A percentile compares a stretch with the other conserved stretches of the same genome.
Conservation (phyloP, 2,329 filamentous ascomycete species). For the Davidsoniella australis region DNA sequence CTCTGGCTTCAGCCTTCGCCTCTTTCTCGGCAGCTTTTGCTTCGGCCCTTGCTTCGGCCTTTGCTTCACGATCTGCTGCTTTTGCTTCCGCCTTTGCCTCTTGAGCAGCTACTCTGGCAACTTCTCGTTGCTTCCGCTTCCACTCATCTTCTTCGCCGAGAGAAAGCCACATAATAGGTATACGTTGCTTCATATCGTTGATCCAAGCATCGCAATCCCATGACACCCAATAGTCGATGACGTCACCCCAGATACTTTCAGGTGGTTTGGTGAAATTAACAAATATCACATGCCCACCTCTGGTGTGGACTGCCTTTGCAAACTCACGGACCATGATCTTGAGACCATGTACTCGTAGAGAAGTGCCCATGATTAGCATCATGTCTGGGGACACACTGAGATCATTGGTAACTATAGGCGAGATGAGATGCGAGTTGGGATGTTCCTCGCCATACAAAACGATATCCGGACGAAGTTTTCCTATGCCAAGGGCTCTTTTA, state of each 20-base stretch:
- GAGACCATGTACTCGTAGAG: slow-evolving; percentile 51
- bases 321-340: slow-evolving; percentile 57
- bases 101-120: slow-evolving; percentile 7
- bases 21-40: slow-evolving; percentile 8
- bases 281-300: slow-evolving; percentile 52
- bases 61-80: slow-evolving; percentile 6
- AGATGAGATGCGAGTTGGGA: slow-evolving; percentile 49
- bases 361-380: slow-evolving; percentile 54
- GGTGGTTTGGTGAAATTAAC: slow-evolving; percentile 57
- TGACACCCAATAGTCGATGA: slow-evolving; percentile 58
- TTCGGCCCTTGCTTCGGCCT: slow-evolving; percentile 9
- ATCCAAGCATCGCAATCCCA: slow-evolving; percentile 66
- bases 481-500: slow-evolving; percentile 49
- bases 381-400: slow-evolving; percentile 46
- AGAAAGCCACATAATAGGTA: slow-evolving; percentile 42
- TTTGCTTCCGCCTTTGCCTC: slow-evolving; percentile 10
- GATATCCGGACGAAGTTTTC: slow-evolving; percentile 53
- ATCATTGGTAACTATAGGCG: slow-evolving; percentile 51
- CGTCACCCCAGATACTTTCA: slow-evolving; percentile 54
- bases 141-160: slow-evolving; percentile 27
- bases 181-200: slow-evolving; percentile 38
- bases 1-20: slow-evolving; percentile 6
- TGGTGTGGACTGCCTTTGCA: slow-evolving; percentile 51
- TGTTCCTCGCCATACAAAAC: slow-evolving; percentile 62
- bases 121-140: slow-evolving; percentile 25